Conservation (phyloP, 2,329 filamentous ascomycete species). For the Trichoderma afroharzianum region DNA sequence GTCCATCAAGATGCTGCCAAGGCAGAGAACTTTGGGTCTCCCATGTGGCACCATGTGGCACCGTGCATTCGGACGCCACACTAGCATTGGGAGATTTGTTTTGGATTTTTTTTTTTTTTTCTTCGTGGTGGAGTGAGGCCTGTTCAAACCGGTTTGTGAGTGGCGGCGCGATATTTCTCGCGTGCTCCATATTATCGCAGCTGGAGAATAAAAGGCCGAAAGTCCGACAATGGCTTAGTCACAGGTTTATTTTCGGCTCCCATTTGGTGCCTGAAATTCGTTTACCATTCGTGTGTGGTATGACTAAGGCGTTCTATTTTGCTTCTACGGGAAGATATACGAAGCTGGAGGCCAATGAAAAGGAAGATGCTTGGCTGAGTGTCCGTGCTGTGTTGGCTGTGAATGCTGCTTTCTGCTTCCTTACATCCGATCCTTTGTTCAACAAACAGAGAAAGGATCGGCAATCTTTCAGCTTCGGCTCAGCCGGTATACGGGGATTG, state of each 20-base stretch:
- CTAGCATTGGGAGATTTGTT: not conserved
- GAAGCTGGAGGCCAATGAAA: not conserved
- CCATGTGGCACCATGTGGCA: not conserved
- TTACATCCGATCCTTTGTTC: not conserved
- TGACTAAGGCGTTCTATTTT: not conserved
- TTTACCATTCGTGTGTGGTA: not conserved
- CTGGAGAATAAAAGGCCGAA: not conserved
- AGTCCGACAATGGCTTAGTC: not conserved
- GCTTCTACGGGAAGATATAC: not conserved
- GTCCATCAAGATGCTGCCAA: not conserved
- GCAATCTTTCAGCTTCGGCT: not conserved
- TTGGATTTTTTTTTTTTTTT: not conserved
- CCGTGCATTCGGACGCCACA: slow-evolving; percentile 8
- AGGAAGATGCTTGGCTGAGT: not conserved
- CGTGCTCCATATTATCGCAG: not conserved
- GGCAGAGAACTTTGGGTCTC: not conserved
- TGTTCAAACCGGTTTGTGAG: not conserved
- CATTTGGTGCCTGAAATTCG: not conserved
- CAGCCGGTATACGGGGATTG: not conserved
- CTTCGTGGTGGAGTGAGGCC: slow-evolving; percentile 1
- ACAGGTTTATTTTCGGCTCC: not conserved
- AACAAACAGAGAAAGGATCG: not conserved
- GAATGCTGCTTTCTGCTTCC: not conserved
- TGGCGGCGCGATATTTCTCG: slow-evolving; percentile 1
- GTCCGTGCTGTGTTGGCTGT: not conserved